phyloP scores from a whole-genome alignment of 1,139 yeast species.

The Ogataea hybrid region DNA sequence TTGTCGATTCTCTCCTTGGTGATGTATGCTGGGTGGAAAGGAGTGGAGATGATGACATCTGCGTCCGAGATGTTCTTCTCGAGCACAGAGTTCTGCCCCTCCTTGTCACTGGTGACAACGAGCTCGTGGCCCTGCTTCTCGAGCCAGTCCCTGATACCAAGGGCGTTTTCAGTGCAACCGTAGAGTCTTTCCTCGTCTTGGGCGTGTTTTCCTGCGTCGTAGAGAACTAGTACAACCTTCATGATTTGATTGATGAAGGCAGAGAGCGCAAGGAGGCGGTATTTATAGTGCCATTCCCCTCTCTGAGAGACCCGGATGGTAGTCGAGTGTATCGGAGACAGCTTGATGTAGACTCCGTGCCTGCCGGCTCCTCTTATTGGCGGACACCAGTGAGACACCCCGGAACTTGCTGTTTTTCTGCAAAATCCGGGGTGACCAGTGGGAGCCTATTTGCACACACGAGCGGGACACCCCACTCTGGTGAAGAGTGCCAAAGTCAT shows the following conservation, averaged over 20 bases:
- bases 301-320: slow-evolving; percentile 1
- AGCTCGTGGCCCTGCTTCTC: slow-evolving; percentile 68
- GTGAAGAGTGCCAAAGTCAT: not conserved
- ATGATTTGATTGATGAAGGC: slow-evolving; percentile 10
- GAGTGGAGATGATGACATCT: slow-evolving; percentile 76
- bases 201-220: slow-evolving; percentile 58
- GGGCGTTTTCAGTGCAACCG: slow-evolving; percentile 75
- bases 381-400: slow-evolving; percentile 9
- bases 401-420: slow-evolving; percentile 4
- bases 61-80: slow-evolving; percentile 69
- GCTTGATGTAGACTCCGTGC: slow-evolving; percentile 10
- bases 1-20: slow-evolving; percentile 62
- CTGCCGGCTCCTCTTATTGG: slow-evolving; percentile 15
- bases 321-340: not conserved
- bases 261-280: not conserved
- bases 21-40: slow-evolving; percentile 81
- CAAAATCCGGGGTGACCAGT: slow-evolving; percentile 14
- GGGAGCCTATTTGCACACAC: slow-evolving; percentile 20
- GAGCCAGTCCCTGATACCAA: slow-evolving; percentile 66
- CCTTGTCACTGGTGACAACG: slow-evolving; percentile 67
- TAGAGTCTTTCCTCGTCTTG: slow-evolving; percentile 56
- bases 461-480: slow-evolving; percentile 10
- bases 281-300: slow-evolving; percentile 13
- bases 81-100: slow-evolving; percentile 56
- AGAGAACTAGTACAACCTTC: slow-evolving; percentile 55